Evolutionary conservation across 257 asterid species (phyloP).

Genomic region (Solanum habrochaites): DNA sequence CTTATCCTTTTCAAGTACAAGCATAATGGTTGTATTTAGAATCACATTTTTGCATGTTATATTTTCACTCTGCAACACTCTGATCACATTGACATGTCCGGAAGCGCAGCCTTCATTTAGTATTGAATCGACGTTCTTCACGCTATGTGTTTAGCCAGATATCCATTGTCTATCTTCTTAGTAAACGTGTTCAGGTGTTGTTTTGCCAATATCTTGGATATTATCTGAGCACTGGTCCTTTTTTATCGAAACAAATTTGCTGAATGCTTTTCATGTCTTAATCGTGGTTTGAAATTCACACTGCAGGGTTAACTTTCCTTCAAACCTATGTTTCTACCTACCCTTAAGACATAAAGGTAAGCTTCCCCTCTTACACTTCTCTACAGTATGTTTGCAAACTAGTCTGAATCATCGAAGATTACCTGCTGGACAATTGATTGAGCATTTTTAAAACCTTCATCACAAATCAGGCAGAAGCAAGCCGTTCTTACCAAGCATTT

Average conservation of each 20-base stretch:
- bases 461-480: constrained; percentile 38
- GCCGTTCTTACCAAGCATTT: constrained; percentile 22
- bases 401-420: constrained; percentile 38
- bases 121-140: not conserved
- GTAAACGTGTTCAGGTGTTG: not conserved
- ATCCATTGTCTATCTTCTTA: not conserved
- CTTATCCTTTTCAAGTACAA: not conserved
- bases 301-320: not conserved
- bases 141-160: not conserved
- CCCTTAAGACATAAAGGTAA: not conserved
- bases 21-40: not conserved
- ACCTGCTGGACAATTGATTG: constrained; percentile 43
- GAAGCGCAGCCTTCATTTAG: not conserved
- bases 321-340: not conserved
- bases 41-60: not conserved
- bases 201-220: not conserved
- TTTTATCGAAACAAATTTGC: not conserved
- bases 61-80: not conserved
- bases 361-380: not conserved
- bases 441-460: constrained; percentile 48
- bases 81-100: not conserved
- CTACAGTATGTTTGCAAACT: constrained; percentile 58
- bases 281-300: not conserved
- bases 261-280: not conserved
- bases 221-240: not conserved